phyloP scores from a whole-genome alignment of 441 rosid species.

The Gossypium davidsonii region DNA sequence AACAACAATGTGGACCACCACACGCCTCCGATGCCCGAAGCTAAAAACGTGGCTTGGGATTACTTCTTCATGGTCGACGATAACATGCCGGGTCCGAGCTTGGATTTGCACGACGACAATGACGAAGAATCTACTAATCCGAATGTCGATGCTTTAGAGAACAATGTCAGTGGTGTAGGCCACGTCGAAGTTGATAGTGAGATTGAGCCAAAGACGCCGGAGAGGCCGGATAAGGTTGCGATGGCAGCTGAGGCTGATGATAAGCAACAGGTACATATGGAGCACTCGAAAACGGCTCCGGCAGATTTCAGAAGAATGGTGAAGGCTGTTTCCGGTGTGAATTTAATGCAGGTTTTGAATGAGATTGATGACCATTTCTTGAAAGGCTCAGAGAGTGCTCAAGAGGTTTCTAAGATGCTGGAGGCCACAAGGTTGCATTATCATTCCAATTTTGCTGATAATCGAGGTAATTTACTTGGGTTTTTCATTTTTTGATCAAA shows the following conservation, averaged over 20 bases:
- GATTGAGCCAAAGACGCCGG: constrained; percentile 45
- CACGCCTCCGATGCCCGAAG: constrained; percentile 41
- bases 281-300: constrained; percentile 59
- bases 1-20: constrained; percentile 23
- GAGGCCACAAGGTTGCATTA: constrained; percentile 67
- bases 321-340: constrained; percentile 27
- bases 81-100: constrained; percentile 48
- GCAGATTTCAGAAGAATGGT: constrained; percentile 37
- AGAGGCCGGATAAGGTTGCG: constrained; percentile 25
- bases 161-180: constrained; percentile 16
- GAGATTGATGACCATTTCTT: constrained; percentile 59
- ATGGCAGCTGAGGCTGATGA: constrained; percentile 12
- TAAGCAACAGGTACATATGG: constrained; percentile 33
- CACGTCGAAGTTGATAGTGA: constrained; percentile 22
- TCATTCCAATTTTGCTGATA: constrained; percentile 68
- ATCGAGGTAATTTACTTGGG: constrained; percentile 34
- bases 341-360: constrained; percentile 41
- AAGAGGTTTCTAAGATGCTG: constrained; percentile 55
- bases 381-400: constrained; percentile 55
- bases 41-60: constrained; percentile 66
- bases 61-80: constrained; percentile 62
- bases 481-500: neutral
- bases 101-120: constrained; percentile 29
- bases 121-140: constrained; percentile 16
- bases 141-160: constrained; percentile 20